phyloP scores from a whole-genome alignment of 2,329 filamentous ascomycete species.

The Calonectria montana region DNA sequence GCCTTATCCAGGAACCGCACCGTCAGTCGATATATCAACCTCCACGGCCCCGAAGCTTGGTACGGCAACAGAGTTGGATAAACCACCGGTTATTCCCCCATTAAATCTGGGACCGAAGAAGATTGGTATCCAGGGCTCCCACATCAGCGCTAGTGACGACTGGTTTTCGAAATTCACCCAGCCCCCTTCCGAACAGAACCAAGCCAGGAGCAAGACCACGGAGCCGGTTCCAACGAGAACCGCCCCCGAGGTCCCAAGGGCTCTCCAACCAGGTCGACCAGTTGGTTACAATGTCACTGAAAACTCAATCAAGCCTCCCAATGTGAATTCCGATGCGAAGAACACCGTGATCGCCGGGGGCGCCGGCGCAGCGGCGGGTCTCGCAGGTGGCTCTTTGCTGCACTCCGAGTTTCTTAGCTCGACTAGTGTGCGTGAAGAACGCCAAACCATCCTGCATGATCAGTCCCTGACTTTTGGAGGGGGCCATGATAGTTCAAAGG shows the following conservation, averaged over 20 bases:
- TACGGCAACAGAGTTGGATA: no score
- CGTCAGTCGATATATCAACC: background rate
- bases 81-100: background rate
- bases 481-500: no score
- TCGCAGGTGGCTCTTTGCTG: background rate
- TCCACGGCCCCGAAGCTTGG: background rate
- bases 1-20: background rate
- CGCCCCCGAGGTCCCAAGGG: background rate
- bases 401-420: background rate
- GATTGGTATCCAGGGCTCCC: no score
- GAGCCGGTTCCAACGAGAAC: background rate
- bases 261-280: background rate
- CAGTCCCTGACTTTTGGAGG: background rate
- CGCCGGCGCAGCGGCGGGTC: background rate
- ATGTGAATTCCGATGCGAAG: background rate
- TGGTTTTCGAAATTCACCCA: constrained; percentile 2
- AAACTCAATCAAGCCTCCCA: background rate
- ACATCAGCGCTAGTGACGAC: background rate
- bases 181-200: background rate
- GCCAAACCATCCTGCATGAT: background rate
- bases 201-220: background rate
- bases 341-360: background rate
- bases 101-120: background rate
- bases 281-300: no score
- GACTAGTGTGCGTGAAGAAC: background rate